phyloP scores from a whole-genome alignment of 345 rosid genomes.

The Rubroshorea leprosula region DNA sequence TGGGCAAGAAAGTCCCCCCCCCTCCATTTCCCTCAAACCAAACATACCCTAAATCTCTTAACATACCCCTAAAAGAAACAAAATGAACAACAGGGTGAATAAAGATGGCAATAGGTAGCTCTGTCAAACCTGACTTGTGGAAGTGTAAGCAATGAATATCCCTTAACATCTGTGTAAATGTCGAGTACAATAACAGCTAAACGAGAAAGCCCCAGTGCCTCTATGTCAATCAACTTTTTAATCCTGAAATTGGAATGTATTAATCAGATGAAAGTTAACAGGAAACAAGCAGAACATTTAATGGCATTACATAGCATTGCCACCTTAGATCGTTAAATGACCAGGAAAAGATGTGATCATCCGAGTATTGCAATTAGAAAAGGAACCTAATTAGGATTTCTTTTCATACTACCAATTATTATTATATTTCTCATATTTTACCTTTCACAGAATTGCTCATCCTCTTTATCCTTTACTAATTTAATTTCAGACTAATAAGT shows the following conservation, averaged over 20 bases:
- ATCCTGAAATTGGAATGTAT: constrained; percentile 38
- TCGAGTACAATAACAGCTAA: constrained; percentile 58
- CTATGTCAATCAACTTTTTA: constrained; percentile 73
- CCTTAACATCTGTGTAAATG: constrained; percentile 62
- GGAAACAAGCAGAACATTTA: no score
- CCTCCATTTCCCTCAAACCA: no score
- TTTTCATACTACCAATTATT: no score
- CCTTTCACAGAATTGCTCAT: not conserved
- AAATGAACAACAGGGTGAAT: not conserved
- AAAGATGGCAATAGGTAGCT: not conserved
- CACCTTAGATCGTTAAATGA: no score
- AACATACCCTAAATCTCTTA: no score
- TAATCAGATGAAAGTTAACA: not conserved
- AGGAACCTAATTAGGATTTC: no score
- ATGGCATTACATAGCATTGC: no score
- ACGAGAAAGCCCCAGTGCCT: constrained; percentile 78
- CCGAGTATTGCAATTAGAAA: no score
- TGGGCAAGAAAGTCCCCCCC: no score
- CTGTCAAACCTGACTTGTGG: constrained; percentile 79
- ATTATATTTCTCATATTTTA: no score
- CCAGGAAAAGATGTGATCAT: no score
- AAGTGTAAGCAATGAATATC: constrained; percentile 74
- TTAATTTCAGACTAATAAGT: not conserved
- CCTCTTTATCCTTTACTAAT: not conserved
- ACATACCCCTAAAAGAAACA: no score